Evolutionary conservation across 192 early-diverging fungal species (phyloP), one percentile per base, ranked within the genome.

Genomic region (Fimicolochytrium jonesii): DNA sequence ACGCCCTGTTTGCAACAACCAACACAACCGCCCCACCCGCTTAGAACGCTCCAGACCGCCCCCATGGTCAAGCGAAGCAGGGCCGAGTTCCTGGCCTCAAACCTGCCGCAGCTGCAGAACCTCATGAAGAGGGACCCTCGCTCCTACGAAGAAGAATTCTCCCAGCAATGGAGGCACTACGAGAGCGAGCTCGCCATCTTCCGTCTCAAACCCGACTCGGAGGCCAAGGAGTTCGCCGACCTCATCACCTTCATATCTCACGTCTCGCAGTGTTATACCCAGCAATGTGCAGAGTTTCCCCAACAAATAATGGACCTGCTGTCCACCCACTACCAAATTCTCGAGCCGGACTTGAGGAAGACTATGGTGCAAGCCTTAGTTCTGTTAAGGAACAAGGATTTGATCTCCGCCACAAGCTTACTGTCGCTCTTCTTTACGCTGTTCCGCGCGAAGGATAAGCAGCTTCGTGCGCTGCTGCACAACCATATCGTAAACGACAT

Each of bases 61-160:
- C 11, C 25, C 18, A 68, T 68, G 67, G 67, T 34, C n/a, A 69
- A 69, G 25, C 62, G 68, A 10, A 69, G 52, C 59, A 25, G 67
- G 6, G 59, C 67, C 15, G 68, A 72, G 33, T 62, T 70, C 25
- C 64, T 77, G 36, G 68, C 64, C 23, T 62, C 60, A 20, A 92
- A 99, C 85, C 83, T 99, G 58, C 92, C 97, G 33, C 95, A 98
- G 77, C 83, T 99, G 58, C 97, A 99, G 78, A 99, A 99, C 75
- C 82, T 95, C 45, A 93, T 99, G 72, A 95, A 95, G 73, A 81
- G 97, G 30, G 97, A 99, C 69, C 87, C 94, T 7, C 70, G 70
- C 51, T 95, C 93, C 17, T 99, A 99, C 79, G 78, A 82, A 48
- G 90, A 92, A 41, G 97, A 99, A 77, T 99, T 99, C 64, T 64